Evolutionary conservation across 2,329 filamentous ascomycete species (phyloP).

Genomic region (Pseudocercospora fijiensis): DNA sequence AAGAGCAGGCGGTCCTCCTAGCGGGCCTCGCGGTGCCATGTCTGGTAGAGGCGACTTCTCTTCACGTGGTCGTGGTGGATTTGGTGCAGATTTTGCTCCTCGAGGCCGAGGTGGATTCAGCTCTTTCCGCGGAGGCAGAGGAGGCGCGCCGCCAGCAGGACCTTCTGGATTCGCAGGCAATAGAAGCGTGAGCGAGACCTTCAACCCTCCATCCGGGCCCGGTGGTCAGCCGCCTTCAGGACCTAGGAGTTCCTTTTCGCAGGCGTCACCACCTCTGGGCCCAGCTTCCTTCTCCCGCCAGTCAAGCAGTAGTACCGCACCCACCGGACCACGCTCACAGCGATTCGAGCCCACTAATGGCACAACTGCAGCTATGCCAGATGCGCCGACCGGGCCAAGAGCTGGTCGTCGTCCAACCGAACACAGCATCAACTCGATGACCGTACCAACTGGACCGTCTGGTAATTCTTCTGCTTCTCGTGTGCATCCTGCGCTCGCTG

Average conservation of each 20-base stretch:
- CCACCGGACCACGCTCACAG: conserved; percentile 50
- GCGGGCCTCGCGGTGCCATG: conserved; percentile 35
- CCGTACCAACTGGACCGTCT: conserved; percentile 12
- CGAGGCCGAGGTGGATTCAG: conserved; percentile 35
- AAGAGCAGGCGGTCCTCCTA: conserved; percentile 31
- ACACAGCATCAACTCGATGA: conserved; percentile 12
- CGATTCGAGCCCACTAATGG: conserved; percentile 40
- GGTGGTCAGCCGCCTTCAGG: conserved; percentile 35
- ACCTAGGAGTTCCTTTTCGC: conserved; percentile 35
- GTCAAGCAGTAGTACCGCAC: conserved; percentile 45
- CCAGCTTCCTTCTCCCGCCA: conserved; percentile 40
- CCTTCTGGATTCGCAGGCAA: conserved; percentile 14
- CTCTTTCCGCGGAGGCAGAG: conserved; percentile 35
- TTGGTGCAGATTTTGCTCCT: conserved; percentile 34
- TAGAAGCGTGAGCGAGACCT: conserved; percentile 16
- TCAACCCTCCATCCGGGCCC: conserved; percentile 20
- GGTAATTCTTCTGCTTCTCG: conserved; percentile 6
- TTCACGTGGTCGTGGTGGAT: conserved; percentile 43
- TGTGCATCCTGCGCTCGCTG: conserved; percentile 41
- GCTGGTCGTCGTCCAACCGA: conserved; percentile 29
- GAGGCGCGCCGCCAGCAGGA: conserved; percentile 23
- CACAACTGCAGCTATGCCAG: conserved; percentile 22
- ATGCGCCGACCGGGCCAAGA: conserved; percentile 31
- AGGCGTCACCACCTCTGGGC: conserved; percentile 18
- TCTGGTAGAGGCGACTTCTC: conserved; percentile 41